phyloP scores from a whole-genome alignment of 306 rosid species.

The Albizia julibrissin region DNA sequence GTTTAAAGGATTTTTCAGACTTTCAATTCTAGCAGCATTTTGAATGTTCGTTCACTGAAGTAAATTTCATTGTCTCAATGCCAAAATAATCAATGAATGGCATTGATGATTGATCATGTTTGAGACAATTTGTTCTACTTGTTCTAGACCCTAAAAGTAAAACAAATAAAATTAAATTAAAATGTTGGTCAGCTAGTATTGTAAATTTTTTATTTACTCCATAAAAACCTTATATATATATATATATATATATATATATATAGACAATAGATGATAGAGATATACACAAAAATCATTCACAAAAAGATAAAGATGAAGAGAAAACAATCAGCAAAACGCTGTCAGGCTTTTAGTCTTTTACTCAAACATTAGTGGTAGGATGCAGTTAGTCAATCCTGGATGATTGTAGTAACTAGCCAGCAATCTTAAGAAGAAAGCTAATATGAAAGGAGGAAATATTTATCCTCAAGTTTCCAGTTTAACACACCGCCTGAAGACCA shows the following conservation, averaged over 20 bases:
- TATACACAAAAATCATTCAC: not conserved
- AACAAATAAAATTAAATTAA: not conserved
- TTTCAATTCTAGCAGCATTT: not conserved
- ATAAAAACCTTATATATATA: not conserved
- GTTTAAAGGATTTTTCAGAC: not conserved
- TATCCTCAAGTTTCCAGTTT: not conserved
- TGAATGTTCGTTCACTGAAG: not conserved
- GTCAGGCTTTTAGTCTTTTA: not conserved
- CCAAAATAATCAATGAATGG: not conserved
- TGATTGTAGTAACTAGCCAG: not conserved
- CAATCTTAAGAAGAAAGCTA: not conserved
- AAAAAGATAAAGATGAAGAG: not conserved
- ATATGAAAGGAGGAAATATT: not conserved
- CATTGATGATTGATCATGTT: not conserved
- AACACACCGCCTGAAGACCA: not conserved
- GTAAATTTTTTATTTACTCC: not conserved
- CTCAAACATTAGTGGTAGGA: not conserved
- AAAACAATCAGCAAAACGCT: not conserved
- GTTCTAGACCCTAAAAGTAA: not conserved
- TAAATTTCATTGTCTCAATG: not conserved
- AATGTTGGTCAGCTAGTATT: not conserved
- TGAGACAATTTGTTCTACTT: not conserved
- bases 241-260: not conserved
- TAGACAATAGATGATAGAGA: not conserved
- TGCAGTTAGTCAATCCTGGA: not conserved